Percentiles rank a stretch among this genome's conserved stretches.
phyloP scores from a whole-genome alignment of 2,329 filamentous ascomycete species.

The Aspergillus clavatus region DNA sequence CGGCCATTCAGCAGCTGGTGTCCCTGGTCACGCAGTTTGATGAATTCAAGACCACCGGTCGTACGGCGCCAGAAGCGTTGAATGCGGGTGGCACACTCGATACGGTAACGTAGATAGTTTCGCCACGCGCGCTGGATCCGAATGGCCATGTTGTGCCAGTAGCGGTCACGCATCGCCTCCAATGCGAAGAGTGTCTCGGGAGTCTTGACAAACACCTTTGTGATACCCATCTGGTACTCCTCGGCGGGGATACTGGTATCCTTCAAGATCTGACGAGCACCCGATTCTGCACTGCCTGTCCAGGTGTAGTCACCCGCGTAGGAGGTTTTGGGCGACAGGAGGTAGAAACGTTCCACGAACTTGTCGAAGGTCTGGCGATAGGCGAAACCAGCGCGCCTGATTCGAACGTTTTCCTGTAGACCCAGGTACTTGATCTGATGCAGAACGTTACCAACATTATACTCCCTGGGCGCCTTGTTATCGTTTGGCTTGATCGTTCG shows the following conservation, averaged over 20 bases:
- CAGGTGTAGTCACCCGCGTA: slow-evolving; percentile 98
- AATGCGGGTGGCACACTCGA: slow-evolving; percentile 87
- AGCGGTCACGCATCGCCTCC: slow-evolving; percentile 94
- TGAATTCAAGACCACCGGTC: slow-evolving; percentile 80
- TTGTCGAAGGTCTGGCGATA: slow-evolving; percentile 97
- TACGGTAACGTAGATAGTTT: slow-evolving; percentile 87
- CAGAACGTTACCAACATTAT: slow-evolving; percentile 84
- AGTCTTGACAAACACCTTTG: slow-evolving; percentile 96
- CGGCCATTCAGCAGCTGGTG: slow-evolving; percentile 74
- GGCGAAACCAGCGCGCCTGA: slow-evolving; percentile 91
- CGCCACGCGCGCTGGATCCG: slow-evolving; percentile 96
- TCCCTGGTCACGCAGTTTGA: slow-evolving; percentile 82
- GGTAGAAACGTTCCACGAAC: slow-evolving; percentile 95
- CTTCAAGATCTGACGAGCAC: slow-evolving; percentile 86
- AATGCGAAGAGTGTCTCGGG: slow-evolving; percentile 94
- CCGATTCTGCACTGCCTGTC: slow-evolving; percentile 81
- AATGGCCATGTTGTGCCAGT: slow-evolving; percentile 99
- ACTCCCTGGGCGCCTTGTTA: slow-evolving; percentile 92
- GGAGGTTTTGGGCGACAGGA: slow-evolving; percentile 87
- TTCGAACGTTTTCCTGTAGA: slow-evolving; percentile 98
- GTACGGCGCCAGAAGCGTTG: slow-evolving; percentile 95
- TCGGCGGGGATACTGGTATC: slow-evolving; percentile 93
- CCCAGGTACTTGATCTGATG: slow-evolving; percentile 99
- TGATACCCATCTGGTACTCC: slow-evolving; percentile 95
- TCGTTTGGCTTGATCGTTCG: slow-evolving; percentile 99